Base-by-base conservation (phyloP, 1,139 yeast species). In the Hyphopichia pseudoburtonii region DNA sequence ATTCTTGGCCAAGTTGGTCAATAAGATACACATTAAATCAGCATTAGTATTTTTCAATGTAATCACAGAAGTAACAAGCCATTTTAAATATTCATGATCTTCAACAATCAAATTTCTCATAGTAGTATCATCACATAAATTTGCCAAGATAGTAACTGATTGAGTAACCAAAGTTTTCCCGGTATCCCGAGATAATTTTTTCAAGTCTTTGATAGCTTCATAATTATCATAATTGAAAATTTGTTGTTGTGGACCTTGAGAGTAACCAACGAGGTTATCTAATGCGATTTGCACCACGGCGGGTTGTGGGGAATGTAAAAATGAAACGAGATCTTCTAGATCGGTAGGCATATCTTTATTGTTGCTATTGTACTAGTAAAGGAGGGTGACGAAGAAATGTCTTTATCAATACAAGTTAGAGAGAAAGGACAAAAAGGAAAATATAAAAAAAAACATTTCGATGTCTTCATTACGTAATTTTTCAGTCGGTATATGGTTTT, bases 261-360 rank as follows among this genome's bases (percentile, higher is more conserved):
- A 86, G 57, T 75, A 87, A 1, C 94, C 95, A 11, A 88, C 90
- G 37, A 90, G 63, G 55, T 88, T 82, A 50, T 86, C 94, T 38
- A 90, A 68, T 0, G 97, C 97, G 39, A 90, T 82, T 49, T 83
- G 89, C 40, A 86, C 80, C 22, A 89, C 88, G 7, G 87, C 86
- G 3, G 87, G 83, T 52, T 86, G 90, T 2, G 86, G 84, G 7
- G 90, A 80, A 57, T 87, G 96, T 44, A 92, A 71, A 60, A 92
- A 90, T 34, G 75, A 79, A 16, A 90, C 96, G 34, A 89, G 67
- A 55, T 82, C 85, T 61, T 78, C 84, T 39, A 80, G 57, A 56
- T 80, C 81, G 5, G 78, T 64, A 18, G 85, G 80, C 85, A 80
- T 80, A 16, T 35, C n/a, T n/a, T n/a, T n/a, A n/a, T n/a, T n/a